A percentile compares a stretch with the other conserved stretches of the same genome.
Evolutionary conservation across 2,329 filamentous ascomycete genomes (phyloP).

Genomic region (Cordyceps farinosa): DNA sequence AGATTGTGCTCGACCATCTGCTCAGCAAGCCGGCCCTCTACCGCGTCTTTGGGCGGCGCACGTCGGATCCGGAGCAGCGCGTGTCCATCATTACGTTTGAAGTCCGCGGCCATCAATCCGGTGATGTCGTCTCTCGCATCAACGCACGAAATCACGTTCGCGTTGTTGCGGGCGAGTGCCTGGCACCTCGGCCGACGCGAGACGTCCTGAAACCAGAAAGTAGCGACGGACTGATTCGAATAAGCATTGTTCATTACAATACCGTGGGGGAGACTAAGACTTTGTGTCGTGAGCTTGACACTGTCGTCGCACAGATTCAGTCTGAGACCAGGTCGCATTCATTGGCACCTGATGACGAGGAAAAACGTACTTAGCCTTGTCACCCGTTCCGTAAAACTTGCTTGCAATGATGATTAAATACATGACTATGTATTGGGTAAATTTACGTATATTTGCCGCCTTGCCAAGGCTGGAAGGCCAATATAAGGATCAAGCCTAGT

Average conservation of each 20-base stretch:
- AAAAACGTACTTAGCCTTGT: neutral
- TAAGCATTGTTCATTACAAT: slow-evolving; percentile 5
- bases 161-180: neutral
- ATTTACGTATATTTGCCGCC: neutral
- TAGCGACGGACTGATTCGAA: slow-evolving; percentile 2
- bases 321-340: neutral
- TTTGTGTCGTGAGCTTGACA: neutral
- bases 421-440: neutral
- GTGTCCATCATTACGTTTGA: neutral
- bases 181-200: neutral
- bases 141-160: neutral
- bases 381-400: neutral
- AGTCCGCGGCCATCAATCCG: neutral
- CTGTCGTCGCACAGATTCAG: neutral
- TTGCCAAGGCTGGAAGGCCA: neutral
- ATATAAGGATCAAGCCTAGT: neutral
- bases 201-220: neutral
- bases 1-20: neutral
- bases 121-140: slow-evolving; percentile 9
- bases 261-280: slow-evolving; percentile 5
- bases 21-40: neutral
- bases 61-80: neutral
- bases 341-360: neutral
- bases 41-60: neutral
- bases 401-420: neutral